A percentile compares a stretch with the other conserved stretches of the same genome.
phyloP scores from a whole-genome alignment of 2,329 filamentous ascomycete genomes.

The Aspergillus ochraceoroseus region DNA sequence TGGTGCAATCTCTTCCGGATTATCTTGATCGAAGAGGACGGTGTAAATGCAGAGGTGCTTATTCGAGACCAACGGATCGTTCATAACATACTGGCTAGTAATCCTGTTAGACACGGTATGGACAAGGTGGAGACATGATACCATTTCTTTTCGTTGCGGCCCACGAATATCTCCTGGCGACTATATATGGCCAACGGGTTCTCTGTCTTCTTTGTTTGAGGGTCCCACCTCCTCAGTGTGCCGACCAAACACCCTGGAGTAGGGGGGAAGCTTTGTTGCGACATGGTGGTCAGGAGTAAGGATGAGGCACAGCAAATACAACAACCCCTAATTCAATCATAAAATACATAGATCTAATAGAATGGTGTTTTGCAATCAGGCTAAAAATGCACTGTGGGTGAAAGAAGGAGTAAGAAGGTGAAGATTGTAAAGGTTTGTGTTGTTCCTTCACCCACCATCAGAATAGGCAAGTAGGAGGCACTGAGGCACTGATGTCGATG shows the following conservation, averaged over 20 bases:
- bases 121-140: not conserved
- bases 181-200: slow-evolving; percentile 26
- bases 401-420: no score
- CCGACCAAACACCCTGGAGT: slow-evolving; percentile 17
- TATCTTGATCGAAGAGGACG: slow-evolving; percentile 40
- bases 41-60: slow-evolving; percentile 44
- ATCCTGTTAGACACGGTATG: slow-evolving; percentile 10
- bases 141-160: slow-evolving; percentile 35
- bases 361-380: no score
- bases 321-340: no score
- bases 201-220: slow-evolving; percentile 12
- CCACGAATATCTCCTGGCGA: slow-evolving; percentile 34
- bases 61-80: slow-evolving; percentile 38
- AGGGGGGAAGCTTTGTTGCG: not conserved
- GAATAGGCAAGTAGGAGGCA: no score
- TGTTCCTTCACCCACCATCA: no score
- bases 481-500: no score
- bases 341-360: no score
- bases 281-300: no score
- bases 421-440: no score
- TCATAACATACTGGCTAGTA: slow-evolving; percentile 34
- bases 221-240: slow-evolving; percentile 23
- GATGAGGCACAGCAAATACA: no score
- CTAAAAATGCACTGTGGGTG: no score
- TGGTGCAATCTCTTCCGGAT: slow-evolving; percentile 34